These are phyloP conservation scores for Imleria badia DNA, from an alignment of 768 basidiomycete genomes.

Conservation along the genomic window DNA sequence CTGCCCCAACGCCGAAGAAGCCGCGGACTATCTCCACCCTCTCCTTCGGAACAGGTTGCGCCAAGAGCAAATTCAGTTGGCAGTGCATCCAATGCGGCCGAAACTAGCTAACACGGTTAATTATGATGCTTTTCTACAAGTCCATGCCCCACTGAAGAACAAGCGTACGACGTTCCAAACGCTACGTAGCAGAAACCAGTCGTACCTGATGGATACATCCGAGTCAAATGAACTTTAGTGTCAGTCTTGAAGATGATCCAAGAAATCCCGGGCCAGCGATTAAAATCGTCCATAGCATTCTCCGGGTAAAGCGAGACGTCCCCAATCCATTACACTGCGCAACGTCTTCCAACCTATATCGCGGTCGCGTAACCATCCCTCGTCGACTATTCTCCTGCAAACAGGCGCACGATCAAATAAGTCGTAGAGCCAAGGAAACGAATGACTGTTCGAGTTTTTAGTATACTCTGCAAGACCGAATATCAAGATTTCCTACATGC, in stretches of 20 bases:
- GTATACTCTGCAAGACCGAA: neutral
- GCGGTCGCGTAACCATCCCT: neutral
- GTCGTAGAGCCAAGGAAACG: constrained; percentile 80
- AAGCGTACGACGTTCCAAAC: neutral
- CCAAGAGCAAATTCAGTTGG: too few species aligned
- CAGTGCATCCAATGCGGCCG: too few species aligned
- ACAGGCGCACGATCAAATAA: constrained; percentile 84
- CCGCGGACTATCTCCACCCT: too few species aligned
- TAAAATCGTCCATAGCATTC: constrained; percentile 13
- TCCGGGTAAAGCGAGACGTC: neutral
- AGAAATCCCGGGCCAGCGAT: neutral
- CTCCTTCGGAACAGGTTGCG: too few species aligned
- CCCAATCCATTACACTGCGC: too few species aligned
- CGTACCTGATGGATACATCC: too few species aligned
- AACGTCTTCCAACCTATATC: neutral
- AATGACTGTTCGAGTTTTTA: constrained; percentile 51
- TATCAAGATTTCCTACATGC: constrained; percentile 59
- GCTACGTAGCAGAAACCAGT: neutral
- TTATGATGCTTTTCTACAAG: too few species aligned
- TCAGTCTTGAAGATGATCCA: neutral
- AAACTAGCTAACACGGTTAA: too few species aligned
- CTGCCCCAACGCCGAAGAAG: too few species aligned
- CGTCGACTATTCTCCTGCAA: constrained; percentile 73
- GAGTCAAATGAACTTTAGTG: neutral
- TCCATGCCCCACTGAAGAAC: neutral